A percentile compares a stretch with the other conserved stretches of the same genome.
Conservation (phyloP, 1,284 basidiomycete species). For the Ustilago trichophora region DNA sequence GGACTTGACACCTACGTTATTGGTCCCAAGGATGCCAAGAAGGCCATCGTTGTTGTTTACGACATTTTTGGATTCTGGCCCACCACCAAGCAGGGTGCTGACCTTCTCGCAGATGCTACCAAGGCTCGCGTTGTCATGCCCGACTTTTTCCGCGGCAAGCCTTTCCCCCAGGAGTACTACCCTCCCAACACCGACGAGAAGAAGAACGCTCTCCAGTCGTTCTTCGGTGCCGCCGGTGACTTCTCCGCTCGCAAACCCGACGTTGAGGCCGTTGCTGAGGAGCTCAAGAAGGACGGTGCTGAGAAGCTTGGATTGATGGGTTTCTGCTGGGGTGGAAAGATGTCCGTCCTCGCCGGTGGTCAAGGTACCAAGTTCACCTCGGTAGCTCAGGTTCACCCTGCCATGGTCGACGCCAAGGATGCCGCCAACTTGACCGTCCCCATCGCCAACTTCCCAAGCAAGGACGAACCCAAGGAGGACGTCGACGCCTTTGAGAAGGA, state of each 20-base stretch:
- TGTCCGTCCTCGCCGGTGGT: constrained; percentile 42
- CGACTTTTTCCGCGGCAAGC: constrained; percentile 73
- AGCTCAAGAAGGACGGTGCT: constrained; percentile 70
- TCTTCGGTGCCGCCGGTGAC: constrained; percentile 44
- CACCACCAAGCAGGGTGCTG: constrained; percentile 70
- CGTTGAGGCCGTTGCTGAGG: constrained; percentile 69
- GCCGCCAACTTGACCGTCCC: constrained; percentile 72
- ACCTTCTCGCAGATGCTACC: constrained; percentile 71
- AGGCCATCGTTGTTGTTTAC: constrained; percentile 73
- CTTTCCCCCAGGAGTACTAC: constrained; percentile 71
- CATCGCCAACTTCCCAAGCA: constrained; percentile 73
- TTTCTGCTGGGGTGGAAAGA: constrained; percentile 68
- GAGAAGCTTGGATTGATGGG: constrained; percentile 70
- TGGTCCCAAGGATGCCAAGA: constrained; percentile 69
- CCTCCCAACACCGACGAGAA: constrained; percentile 70
- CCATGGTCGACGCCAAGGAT: constrained; percentile 73
- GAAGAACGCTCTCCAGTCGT: constrained; percentile 70
- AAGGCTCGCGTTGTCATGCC: constrained; percentile 72
- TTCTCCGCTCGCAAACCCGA: constrained; percentile 70
- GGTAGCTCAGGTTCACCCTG: constrained; percentile 55
- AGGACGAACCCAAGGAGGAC: constrained; percentile 71
- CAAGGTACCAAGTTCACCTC: constrained; percentile 48
- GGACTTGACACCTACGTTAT: constrained; percentile 52
- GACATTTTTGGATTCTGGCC: constrained; percentile 75
- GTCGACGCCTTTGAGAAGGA: constrained; percentile 70